Base-by-base conservation (phyloP, 2,329 filamentous ascomycete genomes). In the Domatiomyces catenatus region DNA sequence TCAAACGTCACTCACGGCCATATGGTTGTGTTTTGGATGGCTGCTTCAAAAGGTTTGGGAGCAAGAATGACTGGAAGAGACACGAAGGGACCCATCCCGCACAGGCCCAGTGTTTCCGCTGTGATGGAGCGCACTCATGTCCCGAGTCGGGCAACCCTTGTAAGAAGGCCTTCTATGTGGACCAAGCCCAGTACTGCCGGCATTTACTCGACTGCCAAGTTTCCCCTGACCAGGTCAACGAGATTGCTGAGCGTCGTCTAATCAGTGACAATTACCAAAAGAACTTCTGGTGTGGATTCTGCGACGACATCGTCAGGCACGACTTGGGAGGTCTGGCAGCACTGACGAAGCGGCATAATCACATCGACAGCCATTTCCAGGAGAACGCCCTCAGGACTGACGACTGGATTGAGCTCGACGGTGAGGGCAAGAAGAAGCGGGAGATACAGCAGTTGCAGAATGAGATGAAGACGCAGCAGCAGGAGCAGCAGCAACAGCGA, bases 61-160 rank as follows among this genome's bases (percentile, higher is more conserved):
- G 84, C 65, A 94, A 94, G 63, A 89, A 87, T 52, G 89, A 95
- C 65, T 95, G 80, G 89, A 94, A 93, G 63, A 79, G 89, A 1
- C 89, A 95, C 61, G 90, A 95, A 61, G 83, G 80, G 56, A 80
- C 77, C 15, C 84, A 90, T 60, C 88, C 94, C 63, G 79, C 77
- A 54, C 77, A 83, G 52, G 65, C 76, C 5, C 82, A 88, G 60
- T 74, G 75, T 46, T 94, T 84, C 80, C 77, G 76, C 26, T 94
- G 88, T 62, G 43, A 45, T 45, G 43, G 43, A 12, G 19, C n/a
- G 8, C 71, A 75, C 26, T 65, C 74, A 5, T 56, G 60, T 42
- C n/a, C 48, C 15, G 19, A 55, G 5, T 59, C 64, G 42, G 22
- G 24, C 3, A 58, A 56, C 4, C 46, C 57, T 6, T 55, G 64